Base-by-base conservation (phyloP, 2,329 filamentous ascomycete species). In the Monilinia aucupariae region DNA sequence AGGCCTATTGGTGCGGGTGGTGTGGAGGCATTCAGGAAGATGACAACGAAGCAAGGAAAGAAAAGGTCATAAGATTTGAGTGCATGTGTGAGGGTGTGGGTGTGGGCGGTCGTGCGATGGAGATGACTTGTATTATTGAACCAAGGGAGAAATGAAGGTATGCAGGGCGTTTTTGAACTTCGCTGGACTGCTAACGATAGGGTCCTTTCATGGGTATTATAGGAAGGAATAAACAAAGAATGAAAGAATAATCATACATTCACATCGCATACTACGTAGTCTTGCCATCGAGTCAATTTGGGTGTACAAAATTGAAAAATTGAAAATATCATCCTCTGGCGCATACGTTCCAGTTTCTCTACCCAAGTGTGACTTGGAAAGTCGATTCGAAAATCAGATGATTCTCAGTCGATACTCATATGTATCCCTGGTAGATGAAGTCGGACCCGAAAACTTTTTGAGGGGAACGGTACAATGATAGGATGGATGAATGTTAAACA, bases 1-100 rank as follows among this genome's bases (percentile, higher is more conserved):
- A 78, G 83, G 49, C 85, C 85, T 13, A 82, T 87, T 66, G 85
- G 85, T 59, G 80, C 84, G n/a, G 80, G 80, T 65, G 85, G 85
- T 64, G 78, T 84, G 73, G 85, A 86, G 68, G 85, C 85, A 1
- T 88, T 88, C 76, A 79, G 83, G 66, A 85, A 80, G 76, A 86
- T 88, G 80, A 85, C 83, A 12, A 80, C 84, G 70, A 86, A 84
- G 75, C 70, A 74, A 59, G 80, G 79, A 66, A 87, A 86, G 77
- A 63, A 63, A 37, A 63, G 53, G 27, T 49, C 15, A 58, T 63
- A 37, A 50, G 39, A 5, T 34, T 43, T 37, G 34, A 25, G 13
- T 41, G 20, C 30, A 34, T 25, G 3, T 9, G 12, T 20, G 3
- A 22, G 12, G 17, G 27, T 30, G 27, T 30, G 27, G 27, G 30